phyloP scores from a whole-genome alignment of 176 grass and related monocot genomes.

The Puya raimondii region DNA sequence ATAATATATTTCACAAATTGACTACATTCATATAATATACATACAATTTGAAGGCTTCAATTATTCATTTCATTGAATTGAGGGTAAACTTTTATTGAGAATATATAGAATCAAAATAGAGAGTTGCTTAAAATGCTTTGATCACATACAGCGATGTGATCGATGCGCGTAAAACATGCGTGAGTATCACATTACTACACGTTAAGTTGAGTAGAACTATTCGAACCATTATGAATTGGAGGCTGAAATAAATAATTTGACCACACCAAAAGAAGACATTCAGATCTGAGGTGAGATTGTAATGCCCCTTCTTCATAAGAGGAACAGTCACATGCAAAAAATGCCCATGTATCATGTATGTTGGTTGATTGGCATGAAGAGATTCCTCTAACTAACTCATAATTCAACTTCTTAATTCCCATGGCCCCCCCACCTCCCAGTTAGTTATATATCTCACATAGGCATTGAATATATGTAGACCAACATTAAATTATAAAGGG shows the following conservation, averaged over 20 bases:
- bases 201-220: too few relatives aligned
- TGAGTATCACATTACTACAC: too few relatives aligned
- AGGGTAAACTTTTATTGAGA: too few relatives aligned
- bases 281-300: background rate
- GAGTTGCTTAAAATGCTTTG: too few relatives aligned
- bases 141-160: too few relatives aligned
- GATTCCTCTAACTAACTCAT: conserved; percentile 27
- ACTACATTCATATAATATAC: too few relatives aligned
- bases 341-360: conserved; percentile 7
- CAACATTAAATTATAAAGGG: background rate
- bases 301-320: background rate
- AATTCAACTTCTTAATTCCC: background rate
- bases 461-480: background rate
- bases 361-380: conserved; percentile 24
- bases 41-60: too few relatives aligned
- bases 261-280: background rate
- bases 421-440: background rate
- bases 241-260: background rate
- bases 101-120: too few relatives aligned
- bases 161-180: too few relatives aligned
- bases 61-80: too few relatives aligned
- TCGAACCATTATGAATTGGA: too few relatives aligned
- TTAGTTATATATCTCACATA: background rate
- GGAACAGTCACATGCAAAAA: conserved; percentile 20
- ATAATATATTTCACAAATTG: background rate